These are phyloP conservation scores for Sporothrix sp. DNA, from an alignment of 2,329 filamentous ascomycete genomes.

Conservation along the genomic window DNA sequence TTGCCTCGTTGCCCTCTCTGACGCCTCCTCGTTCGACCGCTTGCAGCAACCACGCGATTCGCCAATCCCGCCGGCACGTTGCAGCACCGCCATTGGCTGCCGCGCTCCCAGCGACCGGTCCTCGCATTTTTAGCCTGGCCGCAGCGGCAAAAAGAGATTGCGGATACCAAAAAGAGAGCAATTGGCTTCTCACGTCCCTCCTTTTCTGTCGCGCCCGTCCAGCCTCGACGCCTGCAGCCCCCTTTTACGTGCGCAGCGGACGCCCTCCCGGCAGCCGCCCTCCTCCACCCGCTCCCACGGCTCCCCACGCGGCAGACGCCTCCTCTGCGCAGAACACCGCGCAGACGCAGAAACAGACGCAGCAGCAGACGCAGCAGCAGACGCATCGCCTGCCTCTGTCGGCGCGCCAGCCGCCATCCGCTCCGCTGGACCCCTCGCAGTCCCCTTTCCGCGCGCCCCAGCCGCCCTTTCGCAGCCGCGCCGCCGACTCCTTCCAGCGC, in stretches of 20 bases:
- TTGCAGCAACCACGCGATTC: not conserved
- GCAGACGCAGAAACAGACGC: not conserved
- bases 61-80: slow-evolving; percentile 2
- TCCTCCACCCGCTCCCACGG: slow-evolving; percentile 35
- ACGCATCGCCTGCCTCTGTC: not conserved
- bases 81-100: slow-evolving; percentile 13
- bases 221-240: not conserved
- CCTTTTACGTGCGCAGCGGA: slow-evolving; percentile 21
- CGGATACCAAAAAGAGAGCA: not conserved
- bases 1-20: not conserved
- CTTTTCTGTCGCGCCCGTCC: not conserved
- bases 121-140: slow-evolving; percentile 7
- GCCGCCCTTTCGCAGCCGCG: slow-evolving; percentile 37
- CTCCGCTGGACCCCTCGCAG: slow-evolving; percentile 19
- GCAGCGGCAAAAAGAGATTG: slow-evolving; percentile 14
- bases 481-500: slow-evolving; percentile 22
- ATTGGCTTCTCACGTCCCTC: not conserved
- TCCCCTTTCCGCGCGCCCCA: slow-evolving; percentile 18
- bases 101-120: slow-evolving; percentile 3
- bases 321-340: slow-evolving; percentile 13
- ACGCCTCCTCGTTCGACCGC: not conserved
- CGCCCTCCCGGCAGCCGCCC: slow-evolving; percentile 39
- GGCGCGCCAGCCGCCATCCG: not conserved
- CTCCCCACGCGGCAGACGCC: slow-evolving; percentile 32
- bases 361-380: not conserved